Conservation (phyloP, 2,329 filamentous ascomycete genomes). For the Apiospora hydei region DNA sequence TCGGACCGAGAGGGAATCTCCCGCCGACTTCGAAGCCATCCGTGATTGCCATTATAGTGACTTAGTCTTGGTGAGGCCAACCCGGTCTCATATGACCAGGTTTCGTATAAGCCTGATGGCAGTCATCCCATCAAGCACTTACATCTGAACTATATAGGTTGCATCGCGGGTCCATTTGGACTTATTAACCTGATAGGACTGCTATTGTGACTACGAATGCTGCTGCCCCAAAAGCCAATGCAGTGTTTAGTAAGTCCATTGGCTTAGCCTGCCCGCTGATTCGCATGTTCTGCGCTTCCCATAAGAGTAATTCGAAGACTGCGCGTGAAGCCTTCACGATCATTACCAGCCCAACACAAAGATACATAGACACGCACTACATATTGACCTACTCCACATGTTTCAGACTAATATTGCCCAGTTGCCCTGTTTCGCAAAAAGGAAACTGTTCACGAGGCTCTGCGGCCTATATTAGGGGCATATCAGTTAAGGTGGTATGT, state of each 20-base stretch:
- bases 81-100: too few relatives aligned
- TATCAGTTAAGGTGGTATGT: background rate
- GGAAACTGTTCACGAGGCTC: background rate
- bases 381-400: background rate
- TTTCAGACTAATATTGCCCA: background rate
- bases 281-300: background rate
- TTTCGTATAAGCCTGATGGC: background rate
- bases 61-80: too few relatives aligned
- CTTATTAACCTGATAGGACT: background rate
- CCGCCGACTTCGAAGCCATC: background rate
- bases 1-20: background rate
- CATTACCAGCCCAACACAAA: too few relatives aligned
- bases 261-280: too few relatives aligned
- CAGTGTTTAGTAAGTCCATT: background rate
- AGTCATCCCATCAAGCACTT: background rate
- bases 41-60: background rate
- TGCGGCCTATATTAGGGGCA: background rate
- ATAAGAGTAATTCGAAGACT: too few relatives aligned
- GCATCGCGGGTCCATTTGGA: too few relatives aligned
- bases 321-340: background rate
- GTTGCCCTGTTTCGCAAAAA: background rate
- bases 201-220: accelerated
- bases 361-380: background rate
- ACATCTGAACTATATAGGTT: background rate
- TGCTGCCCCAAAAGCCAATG: background rate